Evolutionary conservation across 1,139 yeast genomes (phyloP), one percentile per base, ranked within the genome.

Genomic region (Taphrina flavorubra): DNA sequence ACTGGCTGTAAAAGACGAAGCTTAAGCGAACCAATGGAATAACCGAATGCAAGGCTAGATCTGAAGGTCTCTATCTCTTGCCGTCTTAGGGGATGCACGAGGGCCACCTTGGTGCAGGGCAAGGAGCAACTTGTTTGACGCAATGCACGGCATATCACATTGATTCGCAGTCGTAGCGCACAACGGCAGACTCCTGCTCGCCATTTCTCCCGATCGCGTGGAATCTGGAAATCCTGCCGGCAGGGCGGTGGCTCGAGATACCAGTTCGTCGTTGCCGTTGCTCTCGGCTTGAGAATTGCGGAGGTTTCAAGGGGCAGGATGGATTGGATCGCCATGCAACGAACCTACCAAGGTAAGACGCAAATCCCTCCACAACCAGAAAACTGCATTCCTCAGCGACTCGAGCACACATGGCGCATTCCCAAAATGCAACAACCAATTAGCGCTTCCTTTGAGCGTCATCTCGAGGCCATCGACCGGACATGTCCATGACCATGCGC

Each of bases 381-480:
- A 39, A 39, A 39, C 6, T 39, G 47, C 47, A 44, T 44, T 44
- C 47, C 47, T 44, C 47, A 44, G 18, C 42, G 47, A 16, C 47
- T 44, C 47, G 18, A 14, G 31, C 47, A n/a, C 47, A 44, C 47
- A 44, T 44, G 47, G 47, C 47, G 47, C 47, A 44, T 44, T 44
- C 47, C 47, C n/a, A 44, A 44, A 44, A 44, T 44, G 18, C 18
- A 44, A 18, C 18, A 3, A n/a, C 47, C 47, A 44, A 44, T 44
- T 13, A 44, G 4, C 18, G 8, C 18, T 7, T 44, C 47, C 18
- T 18, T 44, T 18, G n/a, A 44, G 47, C 13, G 13, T 14, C 47
- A n/a, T 13, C 47, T 44, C 31, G 31, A 25, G 2, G 31, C 31
- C 31, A 25, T 25, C 31, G 31, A 25, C 6, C 18, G 18, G 47